Percentiles rank a stretch among this genome's conserved stretches.
These are phyloP conservation scores for Cicer bijugum DNA, from an alignment of 306 rosid species.

Conservation along the genomic window DNA sequence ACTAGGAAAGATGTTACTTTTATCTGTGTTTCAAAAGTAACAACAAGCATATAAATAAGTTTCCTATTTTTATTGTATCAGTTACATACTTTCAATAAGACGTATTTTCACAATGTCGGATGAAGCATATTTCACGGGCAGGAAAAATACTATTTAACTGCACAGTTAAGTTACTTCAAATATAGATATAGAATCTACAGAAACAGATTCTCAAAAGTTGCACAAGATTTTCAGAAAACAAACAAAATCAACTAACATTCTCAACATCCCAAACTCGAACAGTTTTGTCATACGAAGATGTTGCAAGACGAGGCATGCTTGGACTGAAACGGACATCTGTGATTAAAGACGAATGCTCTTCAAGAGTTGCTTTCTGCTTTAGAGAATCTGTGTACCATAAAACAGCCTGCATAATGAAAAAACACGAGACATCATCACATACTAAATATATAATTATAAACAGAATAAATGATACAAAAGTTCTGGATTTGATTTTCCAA, in stretches of 20 bases:
- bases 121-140: not conserved
- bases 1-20: too few species aligned
- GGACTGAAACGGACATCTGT: conserved; percentile 98
- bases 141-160: conserved; percentile 2
- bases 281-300: conserved; percentile 95
- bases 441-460: not conserved
- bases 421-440: conserved; percentile 35
- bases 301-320: conserved; percentile 92
- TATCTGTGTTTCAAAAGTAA: not conserved
- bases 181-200: conserved; percentile 24
- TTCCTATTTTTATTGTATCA: not conserved
- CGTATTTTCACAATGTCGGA: not conserved
- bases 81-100: not conserved
- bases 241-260: conserved; percentile 63
- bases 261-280: conserved; percentile 99
- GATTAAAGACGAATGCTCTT: conserved; percentile 79
- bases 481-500: conserved; percentile 6
- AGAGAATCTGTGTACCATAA: conserved; percentile 86
- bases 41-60: conserved; percentile 7
- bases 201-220: not conserved
- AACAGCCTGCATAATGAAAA: conserved; percentile 73
- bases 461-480: conserved; percentile 14
- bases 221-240: conserved; percentile 17
- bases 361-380: conserved; percentile 71
- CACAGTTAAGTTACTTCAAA: conserved; percentile 17